Evolutionary conservation across 768 basidiomycete genomes (phyloP), one percentile per base, ranked within the genome.

Genomic region (Lentinus brumalis): DNA sequence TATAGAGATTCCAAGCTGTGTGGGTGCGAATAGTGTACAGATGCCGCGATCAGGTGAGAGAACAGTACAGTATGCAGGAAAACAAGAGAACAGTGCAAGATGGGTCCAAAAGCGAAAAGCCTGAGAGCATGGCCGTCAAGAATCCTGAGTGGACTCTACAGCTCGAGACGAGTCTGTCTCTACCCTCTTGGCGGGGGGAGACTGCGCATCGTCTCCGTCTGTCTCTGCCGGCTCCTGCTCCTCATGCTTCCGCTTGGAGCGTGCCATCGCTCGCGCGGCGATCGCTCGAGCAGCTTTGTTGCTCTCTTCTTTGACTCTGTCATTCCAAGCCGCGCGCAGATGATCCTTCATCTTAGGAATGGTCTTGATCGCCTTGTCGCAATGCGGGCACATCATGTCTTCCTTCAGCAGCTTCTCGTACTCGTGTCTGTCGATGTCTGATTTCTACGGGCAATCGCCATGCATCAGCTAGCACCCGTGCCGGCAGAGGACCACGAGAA

Each of bases 291-390:
- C 39, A 15, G 30, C 57, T 15, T 32, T 51, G 73, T 76, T 79
- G 40, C 72, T 74, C 63, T 79, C 81, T 66, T 77, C 79, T 52
- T 52, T 38, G 18, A 40, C 49, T 71, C 74, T 18, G 71, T 76
- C 55, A 8, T 9, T 32, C 5, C 6, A 39, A 9, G 32, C 4
- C 2, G 14, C 16, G 15, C 31, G 31, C 15, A 96, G 77, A 70
- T 96, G 94, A 10, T 71, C 72, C 68, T 92, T 94, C 52, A 96
- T 75, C 39, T 77, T 74, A 0, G 92, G 91, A 60, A 96, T 89
- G 61, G 87, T 92, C 66, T 83, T 87, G 73, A 86, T 77, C 59
- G 75, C 72, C 42, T 79, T 72, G 26, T 81, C 77, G 73, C 94
- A 96, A 56, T 75, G 81, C 77, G 86, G 93, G 71, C 94, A 96